Evolutionary conservation across 1,284 basidiomycete species (phyloP).

Genomic region (Sanghuangporus baumii): DNA sequence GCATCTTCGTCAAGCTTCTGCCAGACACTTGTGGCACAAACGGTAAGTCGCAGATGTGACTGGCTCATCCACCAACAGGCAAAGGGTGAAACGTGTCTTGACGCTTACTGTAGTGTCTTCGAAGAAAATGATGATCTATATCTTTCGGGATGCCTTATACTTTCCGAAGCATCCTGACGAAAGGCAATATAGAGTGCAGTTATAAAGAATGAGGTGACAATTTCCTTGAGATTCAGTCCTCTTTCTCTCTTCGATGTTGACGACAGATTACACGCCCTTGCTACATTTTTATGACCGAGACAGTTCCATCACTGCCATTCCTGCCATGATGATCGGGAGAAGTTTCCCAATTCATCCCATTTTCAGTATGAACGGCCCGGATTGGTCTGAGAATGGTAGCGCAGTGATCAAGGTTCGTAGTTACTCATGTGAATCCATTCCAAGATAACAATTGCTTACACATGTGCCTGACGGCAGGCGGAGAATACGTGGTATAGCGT

Average conservation of each 20-base stretch:
- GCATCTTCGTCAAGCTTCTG: too few species aligned
- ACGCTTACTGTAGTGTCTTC: too few species aligned
- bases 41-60: too few species aligned
- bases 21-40: too few species aligned
- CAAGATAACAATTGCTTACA: not conserved
- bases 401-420: not conserved
- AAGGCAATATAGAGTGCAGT: not conserved
- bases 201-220: not conserved
- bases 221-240: not conserved
- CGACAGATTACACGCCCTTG: not conserved
- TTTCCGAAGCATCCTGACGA: not conserved
- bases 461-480: not conserved
- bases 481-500: not conserved
- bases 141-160: not conserved
- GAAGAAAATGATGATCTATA: not conserved
- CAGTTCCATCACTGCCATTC: too few species aligned
- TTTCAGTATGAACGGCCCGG: too few species aligned
- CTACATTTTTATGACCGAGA: not conserved
- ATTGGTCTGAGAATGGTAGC: slow-evolving; percentile 4
- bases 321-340: too few species aligned
- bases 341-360: too few species aligned
- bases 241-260: not conserved
- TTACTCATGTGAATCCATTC: not conserved
- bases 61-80: too few species aligned
- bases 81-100: too few species aligned